A percentile compares a stretch with the other conserved stretches of the same genome.
Conservation (phyloP, 495 filamentous ascomycete genomes). For the Cudoniella acicularis region DNA sequence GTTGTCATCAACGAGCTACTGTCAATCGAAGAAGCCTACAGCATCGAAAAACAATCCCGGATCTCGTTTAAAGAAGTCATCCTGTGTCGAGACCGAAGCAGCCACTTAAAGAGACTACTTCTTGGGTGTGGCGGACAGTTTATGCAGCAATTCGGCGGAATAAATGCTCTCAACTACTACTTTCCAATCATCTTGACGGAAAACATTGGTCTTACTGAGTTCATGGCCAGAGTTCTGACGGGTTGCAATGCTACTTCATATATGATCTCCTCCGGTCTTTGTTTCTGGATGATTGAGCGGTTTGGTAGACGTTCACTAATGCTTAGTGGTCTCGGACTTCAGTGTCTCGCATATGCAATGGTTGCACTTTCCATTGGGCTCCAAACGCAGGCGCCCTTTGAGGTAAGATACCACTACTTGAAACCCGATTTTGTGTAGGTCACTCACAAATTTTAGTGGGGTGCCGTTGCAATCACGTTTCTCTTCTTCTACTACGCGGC, state of each 20-base stretch:
- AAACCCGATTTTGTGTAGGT: no score
- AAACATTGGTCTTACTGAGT: conserved; percentile 47
- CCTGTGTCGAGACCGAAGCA: neutral
- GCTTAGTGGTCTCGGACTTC: conserved; percentile 33
- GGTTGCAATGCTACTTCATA: conserved; percentile 71
- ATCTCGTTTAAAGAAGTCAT: conserved; percentile 4
- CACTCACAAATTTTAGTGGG: neutral
- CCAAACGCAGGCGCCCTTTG: neutral
- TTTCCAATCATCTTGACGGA: conserved; percentile 57
- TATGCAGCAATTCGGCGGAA: conserved; percentile 69
- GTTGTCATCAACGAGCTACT: neutral
- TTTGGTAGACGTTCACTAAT: conserved; percentile 67
- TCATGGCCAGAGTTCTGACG: conserved; percentile 56
- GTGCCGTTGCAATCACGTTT: conserved; percentile 1
- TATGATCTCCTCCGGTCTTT: conserved; percentile 66
- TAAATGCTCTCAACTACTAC: conserved; percentile 73
- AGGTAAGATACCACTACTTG: neutral
- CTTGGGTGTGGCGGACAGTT: conserved; percentile 8
- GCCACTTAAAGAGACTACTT: conserved; percentile 1
- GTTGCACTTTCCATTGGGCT: neutral
- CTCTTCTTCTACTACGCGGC: conserved; percentile 2
- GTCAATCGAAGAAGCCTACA: conserved; percentile 4
- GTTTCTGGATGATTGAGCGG: conserved; percentile 64
- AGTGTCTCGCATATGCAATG: conserved; percentile 7
- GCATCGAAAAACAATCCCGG: neutral